A percentile compares a stretch with the other conserved stretches of the same genome.
Conservation (phyloP, 768 basidiomycete species). For the Rhodosporidiobolus sp. region DNA sequence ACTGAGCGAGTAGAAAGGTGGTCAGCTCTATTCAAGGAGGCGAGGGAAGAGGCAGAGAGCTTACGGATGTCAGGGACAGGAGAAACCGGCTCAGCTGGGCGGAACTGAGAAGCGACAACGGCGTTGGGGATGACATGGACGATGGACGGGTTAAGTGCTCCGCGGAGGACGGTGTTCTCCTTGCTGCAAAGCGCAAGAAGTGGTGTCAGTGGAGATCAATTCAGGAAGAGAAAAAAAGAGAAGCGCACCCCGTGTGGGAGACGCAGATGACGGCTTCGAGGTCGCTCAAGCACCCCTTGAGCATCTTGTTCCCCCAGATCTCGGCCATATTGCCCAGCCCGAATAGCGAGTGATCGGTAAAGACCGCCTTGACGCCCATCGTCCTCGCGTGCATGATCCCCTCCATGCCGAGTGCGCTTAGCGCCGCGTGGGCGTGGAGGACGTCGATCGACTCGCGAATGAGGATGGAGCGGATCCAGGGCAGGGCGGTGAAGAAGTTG, state of each 20-base stretch:
- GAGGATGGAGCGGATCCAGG: conserved; percentile 84
- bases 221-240: neutral
- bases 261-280: conserved; percentile 95
- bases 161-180: conserved; percentile 93
- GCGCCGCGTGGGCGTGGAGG: conserved; percentile 85
- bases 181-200: conserved; percentile 58
- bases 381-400: conserved; percentile 83
- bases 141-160: conserved; percentile 64
- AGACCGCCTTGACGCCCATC: conserved; percentile 82
- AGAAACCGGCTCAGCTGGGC: conserved; percentile 57
- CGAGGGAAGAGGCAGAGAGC: neutral
- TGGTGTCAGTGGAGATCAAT: neutral
- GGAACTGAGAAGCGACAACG: conserved; percentile 79
- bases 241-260: conserved; percentile 82
- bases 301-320: conserved; percentile 92
- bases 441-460: conserved; percentile 79
- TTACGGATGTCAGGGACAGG: conserved; percentile 50
- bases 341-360: conserved; percentile 95
- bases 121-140: conserved; percentile 95
- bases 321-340: conserved; percentile 96
- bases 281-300: conserved; percentile 78
- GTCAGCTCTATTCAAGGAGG: too few species aligned
- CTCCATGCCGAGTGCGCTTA: conserved; percentile 88
- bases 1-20: conserved; percentile 55
- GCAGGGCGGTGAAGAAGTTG: conserved; percentile 86